Evolutionary conservation across 768 basidiomycete genomes (phyloP).

Genomic region (Trametes cinnabarina): DNA sequence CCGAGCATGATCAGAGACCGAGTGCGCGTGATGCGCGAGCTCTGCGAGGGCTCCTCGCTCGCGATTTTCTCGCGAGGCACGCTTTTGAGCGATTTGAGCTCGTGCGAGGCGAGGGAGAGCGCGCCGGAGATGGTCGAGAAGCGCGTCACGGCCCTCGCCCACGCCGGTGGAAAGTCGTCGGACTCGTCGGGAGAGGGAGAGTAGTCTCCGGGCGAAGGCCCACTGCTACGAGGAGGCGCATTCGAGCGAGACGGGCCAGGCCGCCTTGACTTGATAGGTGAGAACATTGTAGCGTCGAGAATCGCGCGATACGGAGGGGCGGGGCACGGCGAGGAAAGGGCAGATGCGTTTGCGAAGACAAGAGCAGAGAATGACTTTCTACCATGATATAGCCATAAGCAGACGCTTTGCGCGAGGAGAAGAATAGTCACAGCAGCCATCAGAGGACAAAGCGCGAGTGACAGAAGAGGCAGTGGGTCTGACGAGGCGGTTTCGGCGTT

Average conservation of each 20-base stretch:
- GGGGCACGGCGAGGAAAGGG: neutral
- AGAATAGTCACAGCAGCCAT: neutral
- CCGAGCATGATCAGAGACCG: neutral
- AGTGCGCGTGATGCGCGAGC: slow-evolving; percentile 9
- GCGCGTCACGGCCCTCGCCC: slow-evolving; percentile 7
- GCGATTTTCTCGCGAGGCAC: neutral
- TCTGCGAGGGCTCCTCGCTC: neutral
- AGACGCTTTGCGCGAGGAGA: neutral
- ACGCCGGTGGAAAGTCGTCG: neutral
- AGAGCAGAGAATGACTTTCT: no score
- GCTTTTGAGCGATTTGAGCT: slow-evolving; percentile 3
- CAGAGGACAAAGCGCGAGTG: neutral
- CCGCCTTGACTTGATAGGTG: slow-evolving; percentile 21
- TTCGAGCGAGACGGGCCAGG: slow-evolving; percentile 20
- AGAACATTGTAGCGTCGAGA: neutral
- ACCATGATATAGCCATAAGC: no score
- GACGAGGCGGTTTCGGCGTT: no score
- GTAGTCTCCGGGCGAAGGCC: neutral
- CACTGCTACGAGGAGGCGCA: slow-evolving; percentile 17
- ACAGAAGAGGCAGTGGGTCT: neutral
- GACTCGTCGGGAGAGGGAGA: neutral
- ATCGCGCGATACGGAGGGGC: neutral
- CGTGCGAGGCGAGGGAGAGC: neutral
- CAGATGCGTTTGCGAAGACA: neutral
- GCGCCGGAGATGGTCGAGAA: slow-evolving; percentile 13